phyloP scores from a whole-genome alignment of 352 stramenopile species.

The Pythium apleroticum region DNA sequence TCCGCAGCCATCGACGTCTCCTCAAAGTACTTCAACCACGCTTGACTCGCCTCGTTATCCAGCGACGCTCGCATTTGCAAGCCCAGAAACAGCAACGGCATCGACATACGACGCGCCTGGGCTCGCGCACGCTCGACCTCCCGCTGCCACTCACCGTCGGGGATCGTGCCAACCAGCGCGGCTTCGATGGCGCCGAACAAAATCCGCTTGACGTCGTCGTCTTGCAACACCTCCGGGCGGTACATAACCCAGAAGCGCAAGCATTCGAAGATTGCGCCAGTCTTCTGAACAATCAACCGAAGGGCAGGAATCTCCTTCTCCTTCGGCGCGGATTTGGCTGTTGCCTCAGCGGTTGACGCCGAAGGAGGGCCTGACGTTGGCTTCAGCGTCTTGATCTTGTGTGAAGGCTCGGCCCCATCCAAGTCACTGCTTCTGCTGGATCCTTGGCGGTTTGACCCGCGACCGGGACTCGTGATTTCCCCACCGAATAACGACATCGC shows the following conservation, averaged over 20 bases:
- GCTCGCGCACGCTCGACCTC: constrained; percentile 75
- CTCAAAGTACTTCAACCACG: constrained; percentile 82
- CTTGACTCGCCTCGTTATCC: constrained; percentile 65
- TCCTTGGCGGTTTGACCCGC: constrained; percentile 9
- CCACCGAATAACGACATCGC: constrained; percentile 24
- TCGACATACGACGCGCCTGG: constrained; percentile 67
- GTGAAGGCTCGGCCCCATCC: constrained; percentile 53
- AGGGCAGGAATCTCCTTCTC: constrained; percentile 71
- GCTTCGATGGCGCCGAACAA: constrained; percentile 86
- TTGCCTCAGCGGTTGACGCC: background rate
- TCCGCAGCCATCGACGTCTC: constrained; percentile 82
- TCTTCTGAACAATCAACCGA: constrained; percentile 81
- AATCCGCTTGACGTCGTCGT: constrained; percentile 79
- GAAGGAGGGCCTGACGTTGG: constrained; percentile 16
- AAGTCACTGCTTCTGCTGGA: constrained; percentile 23
- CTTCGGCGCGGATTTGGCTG: constrained; percentile 18
- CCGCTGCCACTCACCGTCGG: constrained; percentile 76
- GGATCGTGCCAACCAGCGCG: constrained; percentile 76
- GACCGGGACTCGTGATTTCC: constrained; percentile 9
- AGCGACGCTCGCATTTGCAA: constrained; percentile 84
- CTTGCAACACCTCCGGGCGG: constrained; percentile 67
- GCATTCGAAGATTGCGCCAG: constrained; percentile 82
- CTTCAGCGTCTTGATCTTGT: constrained; percentile 72
- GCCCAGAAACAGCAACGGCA: constrained; percentile 81
- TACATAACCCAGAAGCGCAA: constrained; percentile 86